Base-by-base conservation (phyloP, 2,329 filamentous ascomycete genomes). In the Colletotrichum sp. region DNA sequence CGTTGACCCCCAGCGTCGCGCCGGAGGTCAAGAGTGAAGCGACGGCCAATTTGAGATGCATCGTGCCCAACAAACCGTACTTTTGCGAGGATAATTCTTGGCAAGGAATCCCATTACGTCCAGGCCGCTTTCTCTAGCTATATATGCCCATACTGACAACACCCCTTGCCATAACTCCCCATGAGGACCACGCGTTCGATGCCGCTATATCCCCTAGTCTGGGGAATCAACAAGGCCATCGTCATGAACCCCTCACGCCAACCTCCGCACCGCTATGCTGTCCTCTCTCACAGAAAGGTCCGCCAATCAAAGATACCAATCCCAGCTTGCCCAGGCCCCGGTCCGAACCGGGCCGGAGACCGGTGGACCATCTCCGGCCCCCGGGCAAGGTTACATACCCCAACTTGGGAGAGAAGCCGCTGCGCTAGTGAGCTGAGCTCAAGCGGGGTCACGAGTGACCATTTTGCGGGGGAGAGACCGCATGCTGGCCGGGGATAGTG, bases 321-420 rank as follows among this genome's bases (percentile, higher is more conserved):
- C 44, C 44, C 13, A 13, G 16, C 29, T 55, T 27, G 19, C 6
- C 29, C 39, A 16, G 25, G 3, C 30, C 68, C 72, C 72, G 69
- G 72, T 44, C 69, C 69, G 69, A 69, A 57, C 70, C 70, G 69
- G 69, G 13, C 73, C 73, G 64, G 73, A 44, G 27, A 19, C 69
- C 73, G 73, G 73, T 69, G 57, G 57, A 69, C 44, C 63, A 29
- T 8, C 32, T 32, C 73, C 73, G 73, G 52, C 36, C 55, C 39
- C 69, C 64, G 69, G 73, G 64, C 44, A 36, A 55, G 63, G 63
- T 73, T 34, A 73, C 73, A 73, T 73, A 76, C 69, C 72, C 72
- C 69, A 69, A 73, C 39, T 63, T 71, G 69, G 27, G 36, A 49
- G 27, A 25, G 62, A 39, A 44, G 36, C 25, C 55, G 55, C 52